Conservation (phyloP, 441 rosid species). For the Erodium trifolium region DNA sequence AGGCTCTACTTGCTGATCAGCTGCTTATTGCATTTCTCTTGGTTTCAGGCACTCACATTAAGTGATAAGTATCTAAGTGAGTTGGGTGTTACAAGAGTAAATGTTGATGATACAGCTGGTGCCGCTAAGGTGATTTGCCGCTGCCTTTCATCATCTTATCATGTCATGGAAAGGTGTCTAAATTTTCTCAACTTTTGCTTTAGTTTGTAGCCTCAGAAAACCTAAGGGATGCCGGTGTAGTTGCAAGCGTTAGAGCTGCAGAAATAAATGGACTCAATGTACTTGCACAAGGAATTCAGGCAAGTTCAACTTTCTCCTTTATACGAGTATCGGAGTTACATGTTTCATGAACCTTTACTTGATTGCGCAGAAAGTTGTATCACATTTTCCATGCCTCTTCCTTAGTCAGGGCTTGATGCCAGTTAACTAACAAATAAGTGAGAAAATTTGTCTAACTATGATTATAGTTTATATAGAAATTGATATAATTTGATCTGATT, state of each 20-base stretch:
- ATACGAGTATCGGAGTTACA: not conserved
- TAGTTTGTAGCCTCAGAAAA: conserved; percentile 59
- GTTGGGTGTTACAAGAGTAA: conserved; percentile 51
- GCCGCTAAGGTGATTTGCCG: conserved; percentile 68
- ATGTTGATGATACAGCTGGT: conserved; percentile 69
- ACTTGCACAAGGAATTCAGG: conserved; percentile 75
- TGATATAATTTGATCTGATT: not conserved
- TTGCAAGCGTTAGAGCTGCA: conserved; percentile 91
- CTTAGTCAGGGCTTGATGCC: not conserved
- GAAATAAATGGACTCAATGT: conserved; percentile 71
- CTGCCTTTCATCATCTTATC: conserved; percentile 10
- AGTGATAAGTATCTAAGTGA: conserved; percentile 58
- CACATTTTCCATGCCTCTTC: not conserved
- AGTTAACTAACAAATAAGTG: not conserved
- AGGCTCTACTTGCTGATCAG: conserved; percentile 1
- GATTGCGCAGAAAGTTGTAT: too few species aligned
- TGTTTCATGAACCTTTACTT: not conserved
- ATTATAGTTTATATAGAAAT: not conserved
- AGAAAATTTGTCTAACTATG: not conserved
- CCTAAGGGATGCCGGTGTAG: conserved; percentile 55
- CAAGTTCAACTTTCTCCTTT: conserved; percentile 11
- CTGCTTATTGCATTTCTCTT: not conserved
- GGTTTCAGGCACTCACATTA: conserved; percentile 73
- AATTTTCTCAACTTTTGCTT: not conserved
- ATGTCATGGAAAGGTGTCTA: conserved; percentile 6